Percentiles rank a stretch among this genome's conserved stretches.
Conservation (phyloP, 164 flowering plant genomes). For the Liquidambar formosana region DNA sequence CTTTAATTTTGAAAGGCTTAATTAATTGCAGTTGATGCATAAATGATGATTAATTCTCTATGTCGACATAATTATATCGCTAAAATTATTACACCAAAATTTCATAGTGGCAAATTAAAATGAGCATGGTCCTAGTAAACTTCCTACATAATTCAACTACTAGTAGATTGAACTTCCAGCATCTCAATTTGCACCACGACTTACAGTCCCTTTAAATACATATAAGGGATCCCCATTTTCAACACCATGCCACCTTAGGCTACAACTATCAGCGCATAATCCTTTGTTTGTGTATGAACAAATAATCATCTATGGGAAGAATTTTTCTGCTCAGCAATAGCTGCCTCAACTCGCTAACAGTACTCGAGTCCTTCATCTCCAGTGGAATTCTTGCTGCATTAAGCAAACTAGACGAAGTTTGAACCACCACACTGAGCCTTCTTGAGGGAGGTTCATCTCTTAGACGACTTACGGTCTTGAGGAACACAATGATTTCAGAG, state of each 20-base stretch:
- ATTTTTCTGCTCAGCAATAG: conserved; percentile 39
- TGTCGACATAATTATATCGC: no score
- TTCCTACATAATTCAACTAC: no score
- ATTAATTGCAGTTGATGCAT: no score
- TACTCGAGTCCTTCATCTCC: conserved; percentile 55
- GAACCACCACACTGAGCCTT: conserved; percentile 49
- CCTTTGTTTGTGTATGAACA: conserved; percentile 85
- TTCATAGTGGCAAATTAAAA: no score
- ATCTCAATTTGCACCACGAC: conserved; percentile 25
- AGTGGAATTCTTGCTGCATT: conserved; percentile 57
- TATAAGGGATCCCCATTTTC: conserved; percentile 70
- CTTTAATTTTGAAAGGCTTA: no score
- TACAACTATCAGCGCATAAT: conserved; percentile 68
- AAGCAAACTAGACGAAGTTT: conserved; percentile 58
- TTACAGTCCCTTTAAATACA: conserved; percentile 75
- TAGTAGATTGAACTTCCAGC: not conserved
- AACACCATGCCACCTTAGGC: conserved; percentile 81
- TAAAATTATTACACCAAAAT: no score
- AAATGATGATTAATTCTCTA: no score
- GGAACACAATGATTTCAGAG: conserved; percentile 56
- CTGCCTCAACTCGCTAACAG: conserved; percentile 53
- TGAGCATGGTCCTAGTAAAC: no score
- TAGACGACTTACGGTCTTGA: conserved; percentile 28
- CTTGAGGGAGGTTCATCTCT: conserved; percentile 38
- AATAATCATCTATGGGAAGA: conserved; percentile 74